These are phyloP conservation scores for Boletales sp. DNA, from an alignment of 768 basidiomycete species.

Conservation along the genomic window DNA sequence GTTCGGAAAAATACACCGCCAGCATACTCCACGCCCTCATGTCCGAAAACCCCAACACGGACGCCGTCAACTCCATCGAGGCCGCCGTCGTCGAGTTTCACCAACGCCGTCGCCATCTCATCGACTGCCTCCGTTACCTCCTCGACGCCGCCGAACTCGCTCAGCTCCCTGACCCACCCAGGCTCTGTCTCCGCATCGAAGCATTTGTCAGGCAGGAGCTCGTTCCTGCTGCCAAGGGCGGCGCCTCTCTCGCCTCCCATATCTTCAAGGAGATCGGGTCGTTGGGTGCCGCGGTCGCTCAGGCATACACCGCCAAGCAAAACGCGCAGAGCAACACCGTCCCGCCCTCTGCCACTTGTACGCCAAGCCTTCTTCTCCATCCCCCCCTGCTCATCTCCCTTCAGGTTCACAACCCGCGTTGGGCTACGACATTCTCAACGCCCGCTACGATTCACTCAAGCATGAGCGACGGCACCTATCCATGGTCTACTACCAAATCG, in stretches of 20 bases:
- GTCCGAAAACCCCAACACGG: conserved; percentile 60
- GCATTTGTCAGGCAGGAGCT: conserved; percentile 56
- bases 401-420: conserved; percentile 45
- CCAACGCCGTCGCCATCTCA: conserved; percentile 61
- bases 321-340: conserved; percentile 58
- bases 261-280: conserved; percentile 64
- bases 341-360: conserved; percentile 54
- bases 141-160: conserved; percentile 57
- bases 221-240: conserved; percentile 34
- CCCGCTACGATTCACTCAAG: conserved; percentile 68
- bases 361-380: not conserved
- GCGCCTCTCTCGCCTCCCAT: conserved; percentile 46
- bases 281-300: conserved; percentile 49
- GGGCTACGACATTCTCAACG: conserved; percentile 63
- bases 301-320: conserved; percentile 55
- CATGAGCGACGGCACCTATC: conserved; percentile 71
- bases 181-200: conserved; percentile 50
- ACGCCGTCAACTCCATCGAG: conserved; percentile 57
- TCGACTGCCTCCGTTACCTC: conserved; percentile 67
- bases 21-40: conserved; percentile 63
- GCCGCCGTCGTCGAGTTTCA: conserved; percentile 66
- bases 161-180: conserved; percentile 39
- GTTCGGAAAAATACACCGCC: conserved; percentile 80
- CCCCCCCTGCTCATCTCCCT: conserved; percentile 2
- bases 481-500: conserved; percentile 57